These are phyloP conservation scores for Bryum argenteum DNA, from an alignment of 225 moss, liverwort and hornwort genomes.

Conservation along the genomic window DNA sequence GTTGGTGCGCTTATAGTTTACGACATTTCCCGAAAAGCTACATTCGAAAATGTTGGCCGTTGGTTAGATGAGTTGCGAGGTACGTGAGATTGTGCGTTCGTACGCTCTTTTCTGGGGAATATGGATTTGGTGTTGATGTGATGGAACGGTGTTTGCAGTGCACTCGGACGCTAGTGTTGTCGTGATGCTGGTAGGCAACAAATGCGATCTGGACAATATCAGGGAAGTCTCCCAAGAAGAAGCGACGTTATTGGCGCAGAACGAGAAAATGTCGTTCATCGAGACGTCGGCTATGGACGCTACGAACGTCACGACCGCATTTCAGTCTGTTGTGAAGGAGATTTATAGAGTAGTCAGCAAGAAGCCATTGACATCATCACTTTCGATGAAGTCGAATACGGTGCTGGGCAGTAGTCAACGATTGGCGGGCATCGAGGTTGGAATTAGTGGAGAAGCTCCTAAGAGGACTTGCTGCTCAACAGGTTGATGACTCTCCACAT, in stretches of 20 bases:
- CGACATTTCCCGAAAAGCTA: conserved; percentile 81
- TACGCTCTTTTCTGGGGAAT: too few relatives aligned
- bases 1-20: conserved; percentile 97
- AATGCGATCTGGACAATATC: conserved; percentile 86
- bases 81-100: conserved; percentile 23
- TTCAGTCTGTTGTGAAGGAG: conserved; percentile 88
- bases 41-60: conserved; percentile 83
- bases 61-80: conserved; percentile 95
- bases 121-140: background rate
- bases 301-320: conserved; percentile 87
- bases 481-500: conserved; percentile 31
- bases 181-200: conserved; percentile 97
- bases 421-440: conserved; percentile 59
- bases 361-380: conserved; percentile 58
- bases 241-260: conserved; percentile 72
- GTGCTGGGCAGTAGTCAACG: conserved; percentile 64
- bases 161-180: conserved; percentile 89
- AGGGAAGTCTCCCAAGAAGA: conserved; percentile 77
- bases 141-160: conserved; percentile 45
- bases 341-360: conserved; percentile 91
- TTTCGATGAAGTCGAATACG: conserved; percentile 67
- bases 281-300: conserved; percentile 93
- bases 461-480: conserved; percentile 55
- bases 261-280: conserved; percentile 81
- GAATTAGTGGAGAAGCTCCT: conserved; percentile 28